phyloP scores from a whole-genome alignment of 2,329 filamentous ascomycete genomes.

The Trichoderma asperellum region DNA sequence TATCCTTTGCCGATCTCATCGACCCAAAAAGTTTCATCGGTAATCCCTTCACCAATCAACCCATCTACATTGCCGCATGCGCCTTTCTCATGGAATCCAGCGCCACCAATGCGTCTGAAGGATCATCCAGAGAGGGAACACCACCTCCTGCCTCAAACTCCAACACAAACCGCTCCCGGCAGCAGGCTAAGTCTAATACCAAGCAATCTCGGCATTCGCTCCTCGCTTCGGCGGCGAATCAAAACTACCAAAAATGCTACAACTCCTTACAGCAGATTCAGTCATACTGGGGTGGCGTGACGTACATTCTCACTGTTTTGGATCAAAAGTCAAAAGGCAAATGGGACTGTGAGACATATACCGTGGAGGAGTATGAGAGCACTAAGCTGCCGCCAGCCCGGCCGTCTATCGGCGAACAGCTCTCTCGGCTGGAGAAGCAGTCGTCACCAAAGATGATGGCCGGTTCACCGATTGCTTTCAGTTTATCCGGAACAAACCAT shows the following conservation, averaged over 20 bases:
- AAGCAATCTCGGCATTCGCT: slow-evolving; percentile 70
- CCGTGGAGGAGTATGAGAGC: slow-evolving; percentile 76
- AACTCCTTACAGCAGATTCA: slow-evolving; percentile 81
- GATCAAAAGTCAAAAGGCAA: slow-evolving; percentile 89
- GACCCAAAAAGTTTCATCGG: slow-evolving; percentile 85
- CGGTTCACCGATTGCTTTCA: slow-evolving; percentile 72
- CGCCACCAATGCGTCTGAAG: slow-evolving; percentile 68
- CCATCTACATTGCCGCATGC: slow-evolving; percentile 89
- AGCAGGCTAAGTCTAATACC: slow-evolving; percentile 27
- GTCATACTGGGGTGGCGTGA: slow-evolving; percentile 82
- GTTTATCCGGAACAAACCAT: slow-evolving; percentile 83
- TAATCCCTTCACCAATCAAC: slow-evolving; percentile 87
- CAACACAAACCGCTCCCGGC: slow-evolving; percentile 24
- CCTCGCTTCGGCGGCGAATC: slow-evolving; percentile 77
- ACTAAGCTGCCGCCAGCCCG: slow-evolving; percentile 56
- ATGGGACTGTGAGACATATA: slow-evolving; percentile 72
- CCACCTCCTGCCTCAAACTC: slow-evolving; percentile 48
- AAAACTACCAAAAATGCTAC: slow-evolving; percentile 87
- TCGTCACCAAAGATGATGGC: slow-evolving; percentile 54
- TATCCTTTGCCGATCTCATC: slow-evolving; percentile 83
- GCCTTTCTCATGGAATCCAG: slow-evolving; percentile 81
- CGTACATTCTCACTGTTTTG: slow-evolving; percentile 83
- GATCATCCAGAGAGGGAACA: slow-evolving; percentile 59
- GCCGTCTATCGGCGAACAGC: slow-evolving; percentile 43
- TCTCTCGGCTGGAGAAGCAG: slow-evolving; percentile 51